Evolutionary conservation across 139 green algal genomes (phyloP).

Genomic region (Yamagishiella unicocca): DNA sequence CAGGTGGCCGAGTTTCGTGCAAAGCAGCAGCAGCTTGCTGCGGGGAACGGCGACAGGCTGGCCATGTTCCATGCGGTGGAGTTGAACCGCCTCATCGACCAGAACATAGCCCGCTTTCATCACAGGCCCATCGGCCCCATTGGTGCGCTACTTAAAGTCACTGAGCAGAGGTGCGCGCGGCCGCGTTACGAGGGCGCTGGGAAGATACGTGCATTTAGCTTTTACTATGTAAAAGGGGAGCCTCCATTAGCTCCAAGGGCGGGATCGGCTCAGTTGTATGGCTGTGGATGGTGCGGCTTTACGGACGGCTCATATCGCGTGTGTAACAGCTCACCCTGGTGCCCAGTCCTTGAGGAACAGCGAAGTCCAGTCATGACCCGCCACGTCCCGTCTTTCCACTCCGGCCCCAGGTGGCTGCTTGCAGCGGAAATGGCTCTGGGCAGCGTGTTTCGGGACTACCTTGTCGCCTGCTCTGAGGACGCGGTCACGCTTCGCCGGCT

Average conservation of each 20-base stretch:
- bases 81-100: constrained; percentile 2
- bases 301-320: too few relatives aligned
- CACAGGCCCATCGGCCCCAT: constrained; percentile 63
- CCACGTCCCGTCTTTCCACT: not conserved
- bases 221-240: too few relatives aligned
- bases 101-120: constrained; percentile 32
- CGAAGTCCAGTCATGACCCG: too few relatives aligned
- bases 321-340: too few relatives aligned
- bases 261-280: too few relatives aligned
- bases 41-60: not conserved
- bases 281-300: too few relatives aligned
- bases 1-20: not conserved
- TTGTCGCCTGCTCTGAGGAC: constrained; percentile 46
- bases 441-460: constrained; percentile 27
- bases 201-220: too few relatives aligned
- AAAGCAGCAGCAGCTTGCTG: not conserved
- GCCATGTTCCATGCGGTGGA: constrained; percentile 10
- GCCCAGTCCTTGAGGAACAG: too few relatives aligned
- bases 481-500: constrained; percentile 18
- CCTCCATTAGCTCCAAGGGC: too few relatives aligned
- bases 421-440: constrained; percentile 41
- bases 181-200: too few relatives aligned
- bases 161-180: constrained; percentile 45
- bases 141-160: constrained; percentile 48
- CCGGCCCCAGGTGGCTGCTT: constrained; percentile 4